These are phyloP conservation scores for Effrenium voratum DNA, from an alignment of 73 alveolate species.

Conservation along the genomic window DNA sequence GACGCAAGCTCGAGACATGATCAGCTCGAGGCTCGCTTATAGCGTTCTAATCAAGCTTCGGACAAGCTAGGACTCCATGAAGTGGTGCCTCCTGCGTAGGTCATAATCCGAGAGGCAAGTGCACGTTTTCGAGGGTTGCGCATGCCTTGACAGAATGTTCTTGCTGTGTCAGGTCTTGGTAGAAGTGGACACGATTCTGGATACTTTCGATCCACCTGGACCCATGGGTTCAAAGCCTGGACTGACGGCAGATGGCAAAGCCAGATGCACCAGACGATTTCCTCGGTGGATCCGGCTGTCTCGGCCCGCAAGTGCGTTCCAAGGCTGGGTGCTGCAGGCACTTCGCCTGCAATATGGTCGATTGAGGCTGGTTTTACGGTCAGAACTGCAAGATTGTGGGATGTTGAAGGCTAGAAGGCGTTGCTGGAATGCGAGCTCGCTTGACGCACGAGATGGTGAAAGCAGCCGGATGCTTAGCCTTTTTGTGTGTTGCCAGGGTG, in stretches of 20 bases:
- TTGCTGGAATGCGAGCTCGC: constrained; percentile 28
- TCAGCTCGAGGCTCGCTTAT: too few relatives aligned
- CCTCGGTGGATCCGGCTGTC: background rate
- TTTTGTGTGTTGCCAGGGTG: too few relatives aligned
- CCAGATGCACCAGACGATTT: background rate
- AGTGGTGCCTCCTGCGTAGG: too few relatives aligned
- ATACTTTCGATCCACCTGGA: constrained; percentile 24
- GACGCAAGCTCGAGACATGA: too few relatives aligned
- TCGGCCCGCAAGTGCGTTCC: background rate
- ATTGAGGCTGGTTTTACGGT: background rate
- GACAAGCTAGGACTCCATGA: too few relatives aligned
- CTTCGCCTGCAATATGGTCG: constrained; percentile 29
- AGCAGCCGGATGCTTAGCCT: constrained; percentile 8
- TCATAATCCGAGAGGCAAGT: too few relatives aligned
- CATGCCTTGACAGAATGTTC: too few relatives aligned
- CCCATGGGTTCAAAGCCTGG: constrained; percentile 30
- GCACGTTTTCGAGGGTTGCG: too few relatives aligned
- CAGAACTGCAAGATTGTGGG: background rate
- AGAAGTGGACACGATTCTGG: background rate
- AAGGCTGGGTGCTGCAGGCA: constrained; percentile 34
- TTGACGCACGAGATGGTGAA: constrained; percentile 1
- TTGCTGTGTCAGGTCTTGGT: background rate
- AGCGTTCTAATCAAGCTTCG: too few relatives aligned
- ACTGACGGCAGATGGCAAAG: background rate
- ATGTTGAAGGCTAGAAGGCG: constrained; percentile 12